A percentile compares a stretch with the other conserved stretches of the same genome.
Conservation (phyloP, 192 early-diverging fungal genomes). For the Entomortierella parvispora region DNA sequence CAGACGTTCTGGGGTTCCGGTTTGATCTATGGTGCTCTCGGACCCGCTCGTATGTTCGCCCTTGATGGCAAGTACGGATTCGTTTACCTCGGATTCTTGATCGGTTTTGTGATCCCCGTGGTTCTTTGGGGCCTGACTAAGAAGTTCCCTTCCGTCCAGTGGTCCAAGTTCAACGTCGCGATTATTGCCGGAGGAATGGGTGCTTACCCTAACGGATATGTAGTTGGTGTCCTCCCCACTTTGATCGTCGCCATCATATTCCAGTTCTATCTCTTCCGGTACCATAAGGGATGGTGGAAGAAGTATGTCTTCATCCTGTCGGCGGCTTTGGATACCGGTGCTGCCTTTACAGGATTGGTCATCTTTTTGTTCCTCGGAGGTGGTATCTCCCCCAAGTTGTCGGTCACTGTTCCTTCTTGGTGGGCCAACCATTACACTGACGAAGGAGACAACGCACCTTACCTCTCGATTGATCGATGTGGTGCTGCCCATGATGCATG, state of each 20-base stretch:
- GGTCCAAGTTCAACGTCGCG: slow-evolving; percentile 59
- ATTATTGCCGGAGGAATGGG: slow-evolving; percentile 52
- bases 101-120: slow-evolving; percentile 60
- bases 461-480: too few species aligned
- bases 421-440: too few species aligned
- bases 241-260: slow-evolving; percentile 55
- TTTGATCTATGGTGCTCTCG: slow-evolving; percentile 79
- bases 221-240: slow-evolving; percentile 57
- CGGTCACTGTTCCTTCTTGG: too few species aligned
- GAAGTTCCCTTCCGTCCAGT: slow-evolving; percentile 53
- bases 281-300: too few species aligned
- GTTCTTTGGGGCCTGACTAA: slow-evolving; percentile 62
- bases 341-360: too few species aligned
- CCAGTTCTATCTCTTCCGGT: too few species aligned
- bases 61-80: slow-evolving; percentile 45
- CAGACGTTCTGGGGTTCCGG: slow-evolving; percentile 65
- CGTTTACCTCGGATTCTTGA: slow-evolving; percentile 40
- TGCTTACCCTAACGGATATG: slow-evolving; percentile 35
- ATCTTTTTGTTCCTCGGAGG: too few species aligned
- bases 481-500: too few species aligned
- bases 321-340: too few species aligned
- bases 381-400: too few species aligned
- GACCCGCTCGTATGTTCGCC: slow-evolving; percentile 67
- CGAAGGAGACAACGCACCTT: too few species aligned
- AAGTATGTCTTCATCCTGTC: too few species aligned